Base-by-base conservation (phyloP, 1,284 basidiomycete genomes). In the Mycena citricolor region DNA sequence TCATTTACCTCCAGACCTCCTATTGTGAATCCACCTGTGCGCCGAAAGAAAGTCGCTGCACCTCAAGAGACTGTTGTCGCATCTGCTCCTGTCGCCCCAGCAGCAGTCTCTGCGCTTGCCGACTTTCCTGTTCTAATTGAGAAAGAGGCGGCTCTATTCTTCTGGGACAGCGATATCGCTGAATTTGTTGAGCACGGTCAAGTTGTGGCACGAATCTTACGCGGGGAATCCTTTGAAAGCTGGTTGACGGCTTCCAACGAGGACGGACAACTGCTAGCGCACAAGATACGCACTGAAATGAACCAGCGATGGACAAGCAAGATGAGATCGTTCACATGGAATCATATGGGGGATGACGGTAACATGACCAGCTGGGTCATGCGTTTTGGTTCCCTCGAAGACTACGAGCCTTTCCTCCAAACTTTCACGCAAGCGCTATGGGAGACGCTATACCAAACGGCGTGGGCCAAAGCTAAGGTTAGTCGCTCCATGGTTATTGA, bases 381-480 rank as follows among this genome's bases (percentile, higher is more conserved):
- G 57, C 75, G 83, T 50, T 94, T 97, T 61, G 57, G 62, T 5
- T 68, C 70, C 12, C 61, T 73, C 46, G 79, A 79, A 21, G 71
- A 71, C 1, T 94, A 87, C 57, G 63, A 70, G 4, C 65, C 63
- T 8, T 91, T 92, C 68, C 76, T 86, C 56, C 68, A 74, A 32
- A 71, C 73, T 5, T 92, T 92, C 61, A 81, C 81, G 2, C 78
- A 74, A 52, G 82, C 79, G 48, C 64, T 89, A 53, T 98, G 93
- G 90, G 90, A 98, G 66, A 79, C 78, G 8, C 69, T 87, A 43
- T 88, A 97, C 66, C 76, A 82, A 51, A 71, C 73, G 23, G 72
- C 80, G 8, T 97, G 89, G 82, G 72, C 69, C 34, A 97, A 95
- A 63, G 80, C 83, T 32, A 93, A 94, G 77, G 88, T 84, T 51